phyloP scores from a whole-genome alignment of 495 filamentous ascomycete genomes.

The Apodospora peruviana region DNA sequence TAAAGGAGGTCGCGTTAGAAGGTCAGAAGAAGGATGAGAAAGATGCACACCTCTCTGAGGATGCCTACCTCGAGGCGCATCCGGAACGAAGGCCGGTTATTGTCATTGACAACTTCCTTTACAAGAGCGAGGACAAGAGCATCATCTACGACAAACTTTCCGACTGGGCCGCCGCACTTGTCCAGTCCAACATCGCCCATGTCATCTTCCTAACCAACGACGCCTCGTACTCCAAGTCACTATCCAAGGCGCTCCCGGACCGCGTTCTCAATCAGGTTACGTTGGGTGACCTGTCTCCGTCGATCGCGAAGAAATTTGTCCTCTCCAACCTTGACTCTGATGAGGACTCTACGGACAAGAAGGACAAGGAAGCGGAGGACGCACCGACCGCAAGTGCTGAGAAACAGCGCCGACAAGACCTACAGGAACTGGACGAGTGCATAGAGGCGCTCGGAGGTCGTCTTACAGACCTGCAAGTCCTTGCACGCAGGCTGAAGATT shows the following conservation, averaged over 20 bases:
- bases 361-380: constrained; percentile 9
- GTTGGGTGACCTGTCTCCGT: constrained; percentile 77
- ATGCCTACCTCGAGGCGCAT: constrained; percentile 88
- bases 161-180: constrained; percentile 87
- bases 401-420: constrained; percentile 38
- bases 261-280: constrained; percentile 82
- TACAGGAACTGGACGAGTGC: constrained; percentile 68
- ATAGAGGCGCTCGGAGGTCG: constrained; percentile 82
- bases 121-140: constrained; percentile 64
- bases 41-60: constrained; percentile 67
- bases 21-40: constrained; percentile 63
- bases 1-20: constrained; percentile 70
- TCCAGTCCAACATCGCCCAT: constrained; percentile 85
- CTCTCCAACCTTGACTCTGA: constrained; percentile 64
- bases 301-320: constrained; percentile 86
- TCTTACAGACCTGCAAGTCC: constrained; percentile 87
- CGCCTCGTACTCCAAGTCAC: constrained; percentile 78
- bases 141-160: constrained; percentile 86
- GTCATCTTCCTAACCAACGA: constrained; percentile 97
- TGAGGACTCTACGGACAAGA: constrained; percentile 14
- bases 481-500: constrained; percentile 82
- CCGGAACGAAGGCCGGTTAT: constrained; percentile 80
- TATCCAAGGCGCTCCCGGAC: constrained; percentile 83
- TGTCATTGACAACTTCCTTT: constrained; percentile 91
- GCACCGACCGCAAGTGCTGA: constrained; percentile 14